Evolutionary conservation across 2,329 filamentous ascomycete species (phyloP), one percentile per base, ranked within the genome.

Genomic region (Nemania abortiva): DNA sequence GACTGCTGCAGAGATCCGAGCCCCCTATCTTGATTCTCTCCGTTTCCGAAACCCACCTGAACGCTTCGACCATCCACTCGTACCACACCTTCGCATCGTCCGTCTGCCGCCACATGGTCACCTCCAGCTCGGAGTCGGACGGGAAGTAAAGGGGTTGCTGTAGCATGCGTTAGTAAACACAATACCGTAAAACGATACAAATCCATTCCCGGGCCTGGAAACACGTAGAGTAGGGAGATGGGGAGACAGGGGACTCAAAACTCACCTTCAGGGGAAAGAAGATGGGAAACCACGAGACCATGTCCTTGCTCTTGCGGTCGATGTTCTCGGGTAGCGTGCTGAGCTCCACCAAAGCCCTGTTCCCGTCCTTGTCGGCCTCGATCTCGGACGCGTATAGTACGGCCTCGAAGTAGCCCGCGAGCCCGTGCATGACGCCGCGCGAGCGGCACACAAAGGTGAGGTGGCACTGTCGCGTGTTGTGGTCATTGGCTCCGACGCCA

Each of bases 201-300:
- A 37, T 9, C 34, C 34, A 37, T 37, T 37, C 34, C 11, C 7
- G 3, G 34, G 34, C 34, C 34, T 37, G 7, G 34, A 37, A 37
- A 37, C 6, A 9, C 11, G 34, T 42, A 42, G 13, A 42, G 2
- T 11, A 18, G 39, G 2, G 5, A 42, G 24, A 27, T 5, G 5
- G 24, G 24, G 24, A 5, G 24, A 27, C 5, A 5, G 24, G 24
- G 24, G 24, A 27, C 11, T 18, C 39, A 24, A 47, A 47, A 79
- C 88, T 77, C 84, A 95, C 94, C 89, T 96, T 97, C 15, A 99
- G 83, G 0, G 97, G 96, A 78, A 99, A 99, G 83, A 95, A 98
- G 34, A 99, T 98, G 1, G 96, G 96, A 79, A 99, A 99, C 96
- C 96, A 99, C 64, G 93, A 97, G 72, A 98, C 97, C 97, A 99